Percentiles rank a stretch among this genome's conserved stretches.
Conservation (phyloP, 2,329 filamentous ascomycete species). For the Cryphonectria japonica region DNA sequence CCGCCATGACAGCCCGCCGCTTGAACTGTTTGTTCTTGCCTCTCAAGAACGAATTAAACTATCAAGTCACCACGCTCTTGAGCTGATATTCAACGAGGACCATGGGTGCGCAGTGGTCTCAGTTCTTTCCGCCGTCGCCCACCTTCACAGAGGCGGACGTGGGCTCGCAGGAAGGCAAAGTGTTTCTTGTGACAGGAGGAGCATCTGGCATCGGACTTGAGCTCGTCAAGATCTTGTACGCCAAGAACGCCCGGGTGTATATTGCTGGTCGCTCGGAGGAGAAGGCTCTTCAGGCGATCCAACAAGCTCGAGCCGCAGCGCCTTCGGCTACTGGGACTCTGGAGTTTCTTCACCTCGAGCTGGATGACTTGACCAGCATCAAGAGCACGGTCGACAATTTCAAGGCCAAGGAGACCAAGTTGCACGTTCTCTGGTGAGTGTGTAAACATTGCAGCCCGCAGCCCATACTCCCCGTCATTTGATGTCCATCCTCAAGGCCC, state of each 20-base stretch:
- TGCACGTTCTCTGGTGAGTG: slow-evolving; percentile 39
- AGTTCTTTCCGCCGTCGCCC: slow-evolving; percentile 18
- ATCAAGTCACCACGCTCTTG: too few species aligned
- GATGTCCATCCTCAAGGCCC: background rate
- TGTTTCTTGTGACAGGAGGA: slow-evolving; percentile 47
- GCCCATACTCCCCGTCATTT: background rate
- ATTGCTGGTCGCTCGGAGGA: slow-evolving; percentile 44
- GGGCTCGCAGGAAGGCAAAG: slow-evolving; percentile 7
- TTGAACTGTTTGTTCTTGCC: too few species aligned
- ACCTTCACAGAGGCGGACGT: slow-evolving; percentile 18
- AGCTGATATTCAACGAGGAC: background rate
- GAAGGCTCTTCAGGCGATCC: slow-evolving; percentile 9
- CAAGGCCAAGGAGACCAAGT: slow-evolving; percentile 31
- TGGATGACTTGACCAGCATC: slow-evolving; percentile 34
- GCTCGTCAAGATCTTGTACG: slow-evolving; percentile 52
- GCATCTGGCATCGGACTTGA: slow-evolving; percentile 45
- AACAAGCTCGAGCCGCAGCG: slow-evolving; percentile 25
- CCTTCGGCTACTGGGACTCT: slow-evolving; percentile 40
- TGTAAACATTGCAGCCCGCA: too few species aligned
- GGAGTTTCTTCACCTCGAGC: slow-evolving; percentile 39
- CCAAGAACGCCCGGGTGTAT: slow-evolving; percentile 52
- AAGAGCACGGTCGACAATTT: slow-evolving; percentile 32
- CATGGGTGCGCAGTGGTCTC: slow-evolving; percentile 1
- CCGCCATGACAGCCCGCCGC: too few species aligned
- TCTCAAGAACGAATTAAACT: too few species aligned